Conservation (phyloP, 495 filamentous ascomycete genomes). For the Aspergillus indologenus region DNA sequence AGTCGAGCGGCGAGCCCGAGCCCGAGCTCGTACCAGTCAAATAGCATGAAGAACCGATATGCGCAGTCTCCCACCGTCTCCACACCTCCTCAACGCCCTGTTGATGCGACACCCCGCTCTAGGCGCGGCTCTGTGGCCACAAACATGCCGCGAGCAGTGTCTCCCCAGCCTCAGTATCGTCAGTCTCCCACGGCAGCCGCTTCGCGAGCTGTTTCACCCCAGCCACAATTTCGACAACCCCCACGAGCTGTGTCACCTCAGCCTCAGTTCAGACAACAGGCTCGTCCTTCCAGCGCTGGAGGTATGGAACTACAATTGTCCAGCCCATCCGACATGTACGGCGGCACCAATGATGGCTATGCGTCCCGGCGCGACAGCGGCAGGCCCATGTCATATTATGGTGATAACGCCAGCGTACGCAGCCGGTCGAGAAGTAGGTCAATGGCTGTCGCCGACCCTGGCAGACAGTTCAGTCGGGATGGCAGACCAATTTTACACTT, state of each 20-base stretch:
- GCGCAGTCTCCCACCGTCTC: conserved; percentile 36
- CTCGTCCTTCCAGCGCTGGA: conserved; percentile 62
- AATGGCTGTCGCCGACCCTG: conserved; percentile 56
- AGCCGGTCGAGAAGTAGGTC: conserved; percentile 75
- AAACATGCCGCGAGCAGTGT: conserved; percentile 57
- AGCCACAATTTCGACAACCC: conserved; percentile 9
- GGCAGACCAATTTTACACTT: conserved; percentile 87
- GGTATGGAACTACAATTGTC: conserved; percentile 84
- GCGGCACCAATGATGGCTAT: conserved; percentile 47
- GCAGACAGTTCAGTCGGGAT: conserved; percentile 75
- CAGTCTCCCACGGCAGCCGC: conserved; percentile 20
- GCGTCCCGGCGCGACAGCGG: conserved; percentile 47
- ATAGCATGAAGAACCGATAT: conserved; percentile 39
- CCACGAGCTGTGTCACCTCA: conserved; percentile 52
- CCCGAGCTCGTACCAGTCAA: conserved; percentile 39
- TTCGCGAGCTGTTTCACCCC: conserved; percentile 8
- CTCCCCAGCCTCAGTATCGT: conserved; percentile 54
- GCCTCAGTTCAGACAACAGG: conserved; percentile 54
- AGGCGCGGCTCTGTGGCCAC: conserved; percentile 36
- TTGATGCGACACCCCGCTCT: conserved; percentile 53
- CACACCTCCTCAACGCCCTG: conserved; percentile 47
- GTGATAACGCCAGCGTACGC: conserved; percentile 43
- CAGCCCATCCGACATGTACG: conserved; percentile 46
- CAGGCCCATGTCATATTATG: conserved; percentile 61
- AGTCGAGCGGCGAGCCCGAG: conserved; percentile 35